Percentiles rank a stretch among this genome's conserved stretches.
These are phyloP conservation scores for Paecilomyces variotii DNA, from an alignment of 2,329 filamentous ascomycete genomes.

Conservation along the genomic window DNA sequence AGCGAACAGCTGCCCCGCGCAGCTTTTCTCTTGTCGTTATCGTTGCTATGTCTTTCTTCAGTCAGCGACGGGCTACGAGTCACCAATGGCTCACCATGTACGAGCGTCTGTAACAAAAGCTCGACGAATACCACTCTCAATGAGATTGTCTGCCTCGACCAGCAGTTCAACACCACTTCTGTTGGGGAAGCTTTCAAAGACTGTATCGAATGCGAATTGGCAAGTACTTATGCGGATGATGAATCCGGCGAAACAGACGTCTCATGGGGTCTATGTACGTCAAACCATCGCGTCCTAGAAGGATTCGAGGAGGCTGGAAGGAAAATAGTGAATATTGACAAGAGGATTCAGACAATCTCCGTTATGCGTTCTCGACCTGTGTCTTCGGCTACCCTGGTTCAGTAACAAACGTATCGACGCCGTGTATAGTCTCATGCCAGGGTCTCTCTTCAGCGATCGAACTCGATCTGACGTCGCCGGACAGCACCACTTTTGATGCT, in stretches of 20 bases:
- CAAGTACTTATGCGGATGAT: slow-evolving; percentile 28
- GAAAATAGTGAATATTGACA: slow-evolving; percentile 1
- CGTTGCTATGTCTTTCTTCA: slow-evolving; percentile 14
- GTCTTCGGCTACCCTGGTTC: slow-evolving; percentile 34
- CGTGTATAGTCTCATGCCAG: slow-evolving; percentile 38
- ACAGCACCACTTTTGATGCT: slow-evolving; percentile 20
- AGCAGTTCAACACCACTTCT: slow-evolving; percentile 22
- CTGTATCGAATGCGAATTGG: slow-evolving; percentile 35
- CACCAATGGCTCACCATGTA: slow-evolving; percentile 32
- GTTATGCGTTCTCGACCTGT: slow-evolving; percentile 36
- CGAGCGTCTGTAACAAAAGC: slow-evolving; percentile 19
- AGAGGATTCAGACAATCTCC: slow-evolving; percentile 33
- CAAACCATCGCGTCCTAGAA: background rate
- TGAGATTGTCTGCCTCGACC: slow-evolving; percentile 36
- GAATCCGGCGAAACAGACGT: slow-evolving; percentile 34
- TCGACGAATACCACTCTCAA: slow-evolving; percentile 30
- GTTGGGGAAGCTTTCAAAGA: slow-evolving; percentile 30
- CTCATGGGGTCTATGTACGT: slow-evolving; percentile 39
- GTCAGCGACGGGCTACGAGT: slow-evolving; percentile 20
- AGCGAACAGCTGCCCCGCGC: background rate
- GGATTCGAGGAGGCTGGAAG: background rate
- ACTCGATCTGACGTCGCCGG: slow-evolving; percentile 21
- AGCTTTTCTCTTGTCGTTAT: slow-evolving; percentile 8
- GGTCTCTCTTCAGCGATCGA: slow-evolving; percentile 24
- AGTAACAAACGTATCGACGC: slow-evolving; percentile 32